Conservation (phyloP, 805 yeast genomes). For the Spathaspora sp. region DNA sequence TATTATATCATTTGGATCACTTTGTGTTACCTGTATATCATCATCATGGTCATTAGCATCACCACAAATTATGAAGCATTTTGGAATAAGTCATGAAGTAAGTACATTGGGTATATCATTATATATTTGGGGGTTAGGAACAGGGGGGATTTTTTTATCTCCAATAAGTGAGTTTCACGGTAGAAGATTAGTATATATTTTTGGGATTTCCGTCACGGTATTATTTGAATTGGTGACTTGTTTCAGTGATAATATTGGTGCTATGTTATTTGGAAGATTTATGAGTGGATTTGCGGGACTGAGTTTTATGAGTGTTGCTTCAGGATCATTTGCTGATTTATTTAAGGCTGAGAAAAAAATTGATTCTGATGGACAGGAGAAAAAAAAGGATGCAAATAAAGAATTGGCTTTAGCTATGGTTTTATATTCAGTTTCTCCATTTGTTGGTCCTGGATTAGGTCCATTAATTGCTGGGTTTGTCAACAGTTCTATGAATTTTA, state of each 20-base stretch:
- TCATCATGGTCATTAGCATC: conserved; percentile 27
- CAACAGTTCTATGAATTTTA: conserved; percentile 13
- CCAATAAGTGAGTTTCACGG: conserved; percentile 64
- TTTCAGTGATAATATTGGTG: conserved; percentile 21
- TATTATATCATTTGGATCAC: conserved; percentile 18
- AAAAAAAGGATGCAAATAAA: conserved; percentile 11
- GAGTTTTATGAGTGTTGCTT: conserved; percentile 26
- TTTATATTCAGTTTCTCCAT: conserved; percentile 25
- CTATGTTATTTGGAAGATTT: conserved; percentile 23
- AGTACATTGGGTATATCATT: conserved; percentile 23
- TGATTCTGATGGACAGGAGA: conserved; percentile 2
- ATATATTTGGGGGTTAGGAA: conserved; percentile 25
- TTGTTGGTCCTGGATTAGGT: conserved; percentile 28
- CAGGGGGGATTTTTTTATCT: conserved; percentile 42
- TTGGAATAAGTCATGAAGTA: conserved; percentile 20
- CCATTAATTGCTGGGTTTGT: conserved; percentile 27
- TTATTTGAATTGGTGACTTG: conserved; percentile 23
- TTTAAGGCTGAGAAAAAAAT: conserved; percentile 13
- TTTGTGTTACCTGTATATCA: conserved; percentile 26
- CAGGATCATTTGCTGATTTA: conserved; percentile 27
- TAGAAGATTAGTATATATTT: conserved; percentile 46
- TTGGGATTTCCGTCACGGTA: conserved; percentile 18
- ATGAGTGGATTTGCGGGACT: conserved; percentile 25
- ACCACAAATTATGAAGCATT: conserved; percentile 18
- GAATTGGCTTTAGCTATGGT: conserved; percentile 20